Evolutionary conservation across 176 grass and related monocot species (phyloP), one percentile per base, ranked within the genome.

Genomic region (Juncus inflexus): DNA sequence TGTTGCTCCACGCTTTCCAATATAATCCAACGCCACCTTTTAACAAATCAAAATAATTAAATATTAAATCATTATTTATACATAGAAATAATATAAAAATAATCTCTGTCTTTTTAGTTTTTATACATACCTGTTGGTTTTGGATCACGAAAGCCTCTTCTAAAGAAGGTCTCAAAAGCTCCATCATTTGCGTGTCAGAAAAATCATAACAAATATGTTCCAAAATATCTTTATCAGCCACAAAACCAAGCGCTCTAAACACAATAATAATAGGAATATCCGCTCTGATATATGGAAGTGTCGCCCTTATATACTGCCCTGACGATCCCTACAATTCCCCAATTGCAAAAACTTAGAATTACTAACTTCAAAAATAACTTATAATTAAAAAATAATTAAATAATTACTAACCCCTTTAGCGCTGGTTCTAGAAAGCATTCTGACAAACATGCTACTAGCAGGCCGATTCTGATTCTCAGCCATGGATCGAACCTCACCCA

Each of bases 181-280:
- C 94, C 94, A 99, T 99, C 94, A 99, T 99, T 84, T 99, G 88
- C 54, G 88, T 86, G 81, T 99, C 94, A 51, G 82, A 81, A 40
- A 99, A 99, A 62, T 92, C 94, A 47, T 99, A 99, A 73, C 94
- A 99, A 74, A 99, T 99, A 63, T 99, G 94, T 63, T 99, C 94
- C 5, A 99, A 63, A 40, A 99, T 99, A 85, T 99, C 94, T 86
- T 99, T 99, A 70, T 99, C 94, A 37, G 94, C 94, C 77, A 99
- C 94, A 84, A 99, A 99, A 66, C 94, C 94, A 72, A 99, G 77
- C 80, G 94, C 94, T 63, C 94, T 75, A 37, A 99, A 99, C 39
- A 99, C 89, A 59, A 99, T 92, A 61, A 99, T 92, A 78, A 99
- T 99, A 40, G 94, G 94, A 55, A 99, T 90, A 62, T 99, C 88